Evolutionary conservation across 2,329 filamentous ascomycete genomes (phyloP), one percentile per base, ranked within the genome.

Genomic region (Aspergillus sergii): DNA sequence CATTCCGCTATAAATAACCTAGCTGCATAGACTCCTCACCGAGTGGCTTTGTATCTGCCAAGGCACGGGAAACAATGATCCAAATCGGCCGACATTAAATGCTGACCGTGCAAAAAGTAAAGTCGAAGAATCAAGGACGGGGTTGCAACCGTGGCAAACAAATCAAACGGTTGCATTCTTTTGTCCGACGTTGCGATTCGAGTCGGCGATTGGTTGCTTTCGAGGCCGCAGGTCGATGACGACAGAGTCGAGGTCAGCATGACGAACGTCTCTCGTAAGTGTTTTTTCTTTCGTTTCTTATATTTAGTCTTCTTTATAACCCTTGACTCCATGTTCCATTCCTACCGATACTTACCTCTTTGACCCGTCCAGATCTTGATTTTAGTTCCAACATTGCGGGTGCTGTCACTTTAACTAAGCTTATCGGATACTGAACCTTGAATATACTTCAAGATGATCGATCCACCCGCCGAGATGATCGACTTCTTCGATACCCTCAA

Each of bases 241-340:
- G 68, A 65, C 68, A 70, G 50, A 59, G 36, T 48, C 61, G 66
- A 69, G 68, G 71, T 70, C 66, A 75, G 70, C 59, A 75, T 73
- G 72, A 73, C 72, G 72, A 64, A 56, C 46, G 56, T 55, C 57
- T 32, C 59, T 61, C 59, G 62, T 65, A 64, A 60, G 43, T 10
- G 41, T n/a, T 51, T 46, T 60, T 23, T 3, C 7, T 19, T 41
- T 19, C 4, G 5, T 21, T 54, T 59, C 12, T 50, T 30, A 55
- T 55, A 41, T 21, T 23, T 53, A 36, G 19, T 51, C 8, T 28
- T 26, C 6, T 19, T 8, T 19, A 19, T 51, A 51, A 51, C 19
- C 8, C 28, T n/a, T 19, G 19, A 3, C 21, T 23, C 11, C 21
- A 9, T 8, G 3, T 36, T 16, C 9, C 30, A 2, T 23, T 39